A percentile compares a stretch with the other conserved stretches of the same genome.
phyloP scores from a whole-genome alignment of 768 basidiomycete species.

The Mycena floridula region DNA sequence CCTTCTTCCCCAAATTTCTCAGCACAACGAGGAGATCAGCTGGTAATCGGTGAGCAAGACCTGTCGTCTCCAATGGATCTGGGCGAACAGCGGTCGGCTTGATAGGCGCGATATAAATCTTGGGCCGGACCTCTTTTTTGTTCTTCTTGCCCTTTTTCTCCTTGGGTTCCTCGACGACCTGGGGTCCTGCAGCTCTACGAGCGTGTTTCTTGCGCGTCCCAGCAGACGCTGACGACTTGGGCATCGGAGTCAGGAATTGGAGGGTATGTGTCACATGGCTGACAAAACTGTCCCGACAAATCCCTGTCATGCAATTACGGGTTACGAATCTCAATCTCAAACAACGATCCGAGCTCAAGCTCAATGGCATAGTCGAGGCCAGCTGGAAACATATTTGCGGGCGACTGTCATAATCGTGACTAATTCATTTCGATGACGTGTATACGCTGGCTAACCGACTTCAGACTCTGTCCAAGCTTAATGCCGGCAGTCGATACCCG shows the following conservation, averaged over 20 bases:
- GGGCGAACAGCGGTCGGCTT: slow-evolving; percentile 69
- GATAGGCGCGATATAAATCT: slow-evolving; percentile 81
- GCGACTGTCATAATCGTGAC: too few relatives aligned
- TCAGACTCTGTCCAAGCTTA: too few relatives aligned
- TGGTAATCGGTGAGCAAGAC: slow-evolving; percentile 66
- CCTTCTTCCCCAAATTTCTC: slow-evolving; percentile 83
- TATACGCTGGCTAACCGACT: too few relatives aligned
- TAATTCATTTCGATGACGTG: too few relatives aligned
- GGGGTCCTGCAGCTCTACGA: slow-evolving; percentile 48
- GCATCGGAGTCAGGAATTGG: too few relatives aligned
- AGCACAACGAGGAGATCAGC: slow-evolving; percentile 81
- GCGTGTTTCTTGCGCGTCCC: slow-evolving; percentile 93
- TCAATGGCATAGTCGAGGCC: too few relatives aligned
- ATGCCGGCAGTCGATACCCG: too few relatives aligned
- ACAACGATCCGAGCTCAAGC: too few relatives aligned
- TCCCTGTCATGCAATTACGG: neutral
- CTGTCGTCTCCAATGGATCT: slow-evolving; percentile 84
- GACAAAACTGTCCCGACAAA: too few relatives aligned
- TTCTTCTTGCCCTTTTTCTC: slow-evolving; percentile 44
- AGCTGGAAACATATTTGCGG: too few relatives aligned
- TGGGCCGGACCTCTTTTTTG: slow-evolving; percentile 69
- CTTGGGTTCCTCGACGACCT: slow-evolving; percentile 37
- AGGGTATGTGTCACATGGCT: too few relatives aligned
- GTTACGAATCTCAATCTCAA: too few relatives aligned
- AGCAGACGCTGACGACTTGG: slow-evolving; percentile 76